These are phyloP conservation scores for Hanseniaspora mollemarum DNA, from an alignment of 805 yeast genomes.

Conservation along the genomic window DNA sequence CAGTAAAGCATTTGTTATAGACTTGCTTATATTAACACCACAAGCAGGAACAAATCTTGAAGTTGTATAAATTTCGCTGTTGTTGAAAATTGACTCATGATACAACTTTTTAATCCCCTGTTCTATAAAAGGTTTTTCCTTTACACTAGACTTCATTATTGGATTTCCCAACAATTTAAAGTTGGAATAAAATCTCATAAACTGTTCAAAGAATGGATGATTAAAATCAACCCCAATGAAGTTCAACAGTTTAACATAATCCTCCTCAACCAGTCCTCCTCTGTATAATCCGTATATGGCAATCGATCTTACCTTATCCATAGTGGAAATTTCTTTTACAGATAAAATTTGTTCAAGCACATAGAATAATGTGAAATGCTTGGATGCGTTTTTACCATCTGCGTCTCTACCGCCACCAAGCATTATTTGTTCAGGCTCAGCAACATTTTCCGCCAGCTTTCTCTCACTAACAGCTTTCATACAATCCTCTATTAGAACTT, in stretches of 20 bases:
- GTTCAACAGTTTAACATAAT: constrained; percentile 54
- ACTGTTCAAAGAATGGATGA: constrained; percentile 33
- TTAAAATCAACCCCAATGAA: constrained; percentile 38
- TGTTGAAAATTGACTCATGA: constrained; percentile 39
- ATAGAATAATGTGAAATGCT: constrained; percentile 42
- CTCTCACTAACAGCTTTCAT: constrained; percentile 47
- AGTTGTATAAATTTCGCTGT: constrained; percentile 38
- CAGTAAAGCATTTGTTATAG: constrained; percentile 39
- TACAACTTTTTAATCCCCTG: constrained; percentile 38
- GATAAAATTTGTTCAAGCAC: constrained; percentile 38
- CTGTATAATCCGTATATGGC: constrained; percentile 66
- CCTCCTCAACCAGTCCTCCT: constrained; percentile 67
- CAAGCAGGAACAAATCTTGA: constrained; percentile 66
- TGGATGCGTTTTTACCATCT: constrained; percentile 52
- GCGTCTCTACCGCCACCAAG: constrained; percentile 60
- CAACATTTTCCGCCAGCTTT: constrained; percentile 49
- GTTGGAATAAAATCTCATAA: constrained; percentile 46
- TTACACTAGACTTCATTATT: constrained; percentile 36
- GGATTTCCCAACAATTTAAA: constrained; percentile 49
- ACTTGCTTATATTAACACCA: constrained; percentile 44
- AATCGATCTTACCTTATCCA: constrained; percentile 65
- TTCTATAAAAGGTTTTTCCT: constrained; percentile 26
- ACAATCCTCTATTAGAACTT: constrained; percentile 53
- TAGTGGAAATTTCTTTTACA: constrained; percentile 38
- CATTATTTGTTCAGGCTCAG: constrained; percentile 77